phyloP scores from a whole-genome alignment of 768 basidiomycete species.

The Zangia roseola region DNA sequence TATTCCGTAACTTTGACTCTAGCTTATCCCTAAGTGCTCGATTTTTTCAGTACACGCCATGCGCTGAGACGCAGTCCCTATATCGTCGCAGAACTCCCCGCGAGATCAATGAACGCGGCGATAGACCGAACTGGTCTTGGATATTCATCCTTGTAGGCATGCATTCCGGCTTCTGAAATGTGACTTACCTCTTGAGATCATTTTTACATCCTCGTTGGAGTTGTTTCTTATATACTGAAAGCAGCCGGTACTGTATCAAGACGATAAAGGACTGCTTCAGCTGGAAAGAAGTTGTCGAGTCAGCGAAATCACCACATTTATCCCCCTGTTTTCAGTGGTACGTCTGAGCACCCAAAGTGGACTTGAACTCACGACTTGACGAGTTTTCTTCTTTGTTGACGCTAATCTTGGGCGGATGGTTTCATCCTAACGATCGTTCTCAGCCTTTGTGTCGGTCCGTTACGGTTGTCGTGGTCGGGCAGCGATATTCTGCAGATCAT shows the following conservation, averaged over 20 bases:
- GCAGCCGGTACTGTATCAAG: slow-evolving; percentile 36
- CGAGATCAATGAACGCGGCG: slow-evolving; percentile 49
- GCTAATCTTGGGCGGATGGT: slow-evolving; percentile 37
- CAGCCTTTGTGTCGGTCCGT: slow-evolving; percentile 51
- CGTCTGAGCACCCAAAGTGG: slow-evolving; percentile 12
- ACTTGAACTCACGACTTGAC: slow-evolving; percentile 15
- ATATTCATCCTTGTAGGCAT: slow-evolving; percentile 46
- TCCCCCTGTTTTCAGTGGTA: slow-evolving; percentile 54
- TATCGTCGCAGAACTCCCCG: slow-evolving; percentile 59
- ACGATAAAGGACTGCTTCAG: slow-evolving; percentile 46
- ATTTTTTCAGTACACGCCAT: too few species aligned
- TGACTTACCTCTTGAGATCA: neutral
- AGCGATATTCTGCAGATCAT: slow-evolving; percentile 42
- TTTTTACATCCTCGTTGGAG: slow-evolving; percentile 56
- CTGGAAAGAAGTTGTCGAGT: slow-evolving; percentile 52
- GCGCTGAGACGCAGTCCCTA: slow-evolving; percentile 40
- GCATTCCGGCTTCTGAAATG: neutral
- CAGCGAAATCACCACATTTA: slow-evolving; percentile 48
- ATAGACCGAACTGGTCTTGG: slow-evolving; percentile 58
- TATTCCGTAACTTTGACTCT: slow-evolving; percentile 36
- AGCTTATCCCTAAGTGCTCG: slow-evolving; percentile 22
- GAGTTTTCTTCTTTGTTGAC: slow-evolving; percentile 22
- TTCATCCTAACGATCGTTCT: slow-evolving; percentile 73
- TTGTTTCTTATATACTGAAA: too few species aligned
- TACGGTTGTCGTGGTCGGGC: slow-evolving; percentile 50